These are phyloP conservation scores for Jatropha curcas DNA, from an alignment of 345 rosid species.

Conservation along the genomic window DNA sequence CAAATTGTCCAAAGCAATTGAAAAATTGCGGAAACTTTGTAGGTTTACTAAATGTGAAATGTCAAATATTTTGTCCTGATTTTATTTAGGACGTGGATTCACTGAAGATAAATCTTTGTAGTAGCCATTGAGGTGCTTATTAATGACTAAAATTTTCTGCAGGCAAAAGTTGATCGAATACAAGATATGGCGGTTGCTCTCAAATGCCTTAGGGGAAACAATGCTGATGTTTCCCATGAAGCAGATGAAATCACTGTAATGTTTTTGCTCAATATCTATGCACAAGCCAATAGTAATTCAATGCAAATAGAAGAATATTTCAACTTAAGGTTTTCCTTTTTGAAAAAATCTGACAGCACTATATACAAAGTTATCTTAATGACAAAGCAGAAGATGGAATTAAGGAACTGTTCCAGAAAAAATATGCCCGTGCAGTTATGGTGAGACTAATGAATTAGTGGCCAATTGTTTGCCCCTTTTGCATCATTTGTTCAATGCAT, in stretches of 20 bases:
- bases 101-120: no score
- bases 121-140: background rate
- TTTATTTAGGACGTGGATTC: no score
- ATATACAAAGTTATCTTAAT: conserved; percentile 27
- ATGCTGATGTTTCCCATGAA: conserved; percentile 52
- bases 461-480: background rate
- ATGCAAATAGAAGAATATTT: background rate
- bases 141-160: background rate
- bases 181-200: conserved; percentile 50
- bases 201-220: conserved; percentile 47
- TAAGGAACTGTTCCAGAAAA: conserved; percentile 31
- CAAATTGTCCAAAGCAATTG: no score
- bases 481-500: background rate
- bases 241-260: conserved; percentile 51
- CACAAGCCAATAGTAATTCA: background rate
- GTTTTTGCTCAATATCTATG: background rate
- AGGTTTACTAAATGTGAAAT: no score
- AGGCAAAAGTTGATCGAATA: conserved; percentile 45
- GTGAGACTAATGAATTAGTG: conserved; percentile 12
- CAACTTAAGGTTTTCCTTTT: background rate
- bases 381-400: conserved; percentile 26
- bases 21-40: no score
- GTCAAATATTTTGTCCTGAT: no score
- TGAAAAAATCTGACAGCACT: conserved; percentile 20
- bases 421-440: conserved; percentile 31